Evolutionary conservation across 176 grass and related monocot species (phyloP), one percentile per base, ranked within the genome.

Genomic region (Oryza officinalis): DNA sequence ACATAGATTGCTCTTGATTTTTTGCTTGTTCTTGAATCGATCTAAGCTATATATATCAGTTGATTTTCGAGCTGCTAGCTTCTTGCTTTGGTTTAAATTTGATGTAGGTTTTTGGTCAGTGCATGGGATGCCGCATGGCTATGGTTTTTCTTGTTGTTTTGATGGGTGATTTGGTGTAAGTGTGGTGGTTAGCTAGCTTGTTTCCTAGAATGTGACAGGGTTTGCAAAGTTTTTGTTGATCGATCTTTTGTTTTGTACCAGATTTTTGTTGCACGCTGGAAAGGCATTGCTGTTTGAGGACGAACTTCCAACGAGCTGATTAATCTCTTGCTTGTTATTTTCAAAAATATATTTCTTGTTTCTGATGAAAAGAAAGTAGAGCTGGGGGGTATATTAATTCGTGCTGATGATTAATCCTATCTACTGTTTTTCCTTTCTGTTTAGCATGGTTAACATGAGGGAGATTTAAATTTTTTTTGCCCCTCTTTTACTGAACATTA

Each of bases 201-300:
- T 81, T 89, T 81, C 83, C 82, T 77, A 41, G 27, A 63, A 63
- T 14, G 49, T 89, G 82, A 81, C 82, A 76, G 40, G 87, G 35
- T 37, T 35, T 66, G 81, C 27, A 75, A 84, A 75, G 71, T 40
- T 63, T 6, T 57, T 7, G 15, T 20, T 37, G 33, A 40, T 82
- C 20, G 47, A 22, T 57, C 52, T 57, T 57, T 57, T 54, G n/a
- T 80, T 38, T 38, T 83, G 46, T 67, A 40, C 4, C 32, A 47
- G 61, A 80, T 87, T 78, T 90, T 90, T 69, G 27, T 79, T 74
- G 69, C 65, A 72, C 27, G 79, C 37, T 78, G 76, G 37, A 54
- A 83, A 87, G 69, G 69, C 69, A 70, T 30, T 57, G 52, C 7
- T 79, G 57, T 60, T 20, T 60, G 27, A 72, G 63, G 86, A 44